Percentiles rank a stretch among this genome's conserved stretches.
Conservation (phyloP, 106 monocot species). For the Chionographis japonica region DNA sequence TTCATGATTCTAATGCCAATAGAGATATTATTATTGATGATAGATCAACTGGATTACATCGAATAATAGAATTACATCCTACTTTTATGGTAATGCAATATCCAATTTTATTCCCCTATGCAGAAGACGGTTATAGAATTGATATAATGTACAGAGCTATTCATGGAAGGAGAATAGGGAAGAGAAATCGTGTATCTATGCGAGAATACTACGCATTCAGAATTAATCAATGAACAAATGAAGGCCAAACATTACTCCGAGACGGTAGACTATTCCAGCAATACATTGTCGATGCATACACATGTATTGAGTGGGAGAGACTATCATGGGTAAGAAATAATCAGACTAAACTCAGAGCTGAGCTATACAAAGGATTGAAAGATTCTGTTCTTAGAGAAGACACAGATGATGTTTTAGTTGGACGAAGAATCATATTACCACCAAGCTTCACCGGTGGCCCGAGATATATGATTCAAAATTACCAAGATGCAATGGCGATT, state of each 20-base stretch:
- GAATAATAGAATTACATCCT: slow-evolving; percentile 13
- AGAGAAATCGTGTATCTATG: neutral
- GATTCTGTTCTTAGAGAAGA: slow-evolving; percentile 6
- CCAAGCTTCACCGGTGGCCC: slow-evolving; percentile 14
- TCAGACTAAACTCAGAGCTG: slow-evolving; percentile 8
- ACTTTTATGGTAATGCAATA: slow-evolving; percentile 21
- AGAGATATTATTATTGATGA: slow-evolving; percentile 21
- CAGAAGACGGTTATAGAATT: slow-evolving; percentile 15
- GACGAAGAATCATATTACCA: slow-evolving; percentile 12
- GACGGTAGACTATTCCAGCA: slow-evolving; percentile 12
- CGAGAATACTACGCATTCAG: slow-evolving; percentile 13
- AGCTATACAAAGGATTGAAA: slow-evolving; percentile 1
- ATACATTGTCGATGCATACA: slow-evolving; percentile 26
- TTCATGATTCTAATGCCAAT: neutral
- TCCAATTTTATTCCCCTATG: slow-evolving; percentile 23
- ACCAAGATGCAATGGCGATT: slow-evolving; percentile 34
- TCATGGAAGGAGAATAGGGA: no score
- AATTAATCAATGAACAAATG: slow-evolving; percentile 4
- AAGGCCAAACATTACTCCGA: neutral
- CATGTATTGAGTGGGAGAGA: slow-evolving; percentile 6
- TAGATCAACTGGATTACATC: neutral
- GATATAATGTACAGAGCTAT: neutral
- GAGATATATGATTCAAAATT: slow-evolving; percentile 20
- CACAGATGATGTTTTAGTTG: neutral
- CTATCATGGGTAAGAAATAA: slow-evolving; percentile 3